Conservation (phyloP, 768 basidiomycete species). For the Rhodosporidiobolus odoratus region DNA sequence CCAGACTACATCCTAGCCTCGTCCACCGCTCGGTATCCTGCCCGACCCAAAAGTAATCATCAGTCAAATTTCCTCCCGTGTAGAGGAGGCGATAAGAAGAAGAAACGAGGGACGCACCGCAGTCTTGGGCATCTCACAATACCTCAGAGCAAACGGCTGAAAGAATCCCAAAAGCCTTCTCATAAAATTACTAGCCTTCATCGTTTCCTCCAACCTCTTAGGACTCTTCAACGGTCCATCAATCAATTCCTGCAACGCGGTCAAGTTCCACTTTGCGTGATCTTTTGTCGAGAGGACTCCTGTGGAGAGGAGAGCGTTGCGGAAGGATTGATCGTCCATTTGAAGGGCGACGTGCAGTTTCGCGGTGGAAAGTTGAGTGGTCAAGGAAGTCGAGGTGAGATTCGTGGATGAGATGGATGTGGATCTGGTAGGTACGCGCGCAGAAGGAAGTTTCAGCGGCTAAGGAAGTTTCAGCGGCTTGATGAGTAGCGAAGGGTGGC, state of each 20-base stretch:
- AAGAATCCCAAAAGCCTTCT: constrained; percentile 88
- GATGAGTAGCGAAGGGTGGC: too few relatives aligned
- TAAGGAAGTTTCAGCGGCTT: too few relatives aligned
- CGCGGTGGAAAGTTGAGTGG: too few relatives aligned
- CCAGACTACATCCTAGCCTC: constrained; percentile 69
- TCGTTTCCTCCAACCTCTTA: constrained; percentile 88
- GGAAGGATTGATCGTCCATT: constrained; percentile 92
- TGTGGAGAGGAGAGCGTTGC: constrained; percentile 73
- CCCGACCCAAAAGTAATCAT: neutral
- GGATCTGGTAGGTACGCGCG: too few relatives aligned
- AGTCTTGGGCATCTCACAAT: constrained; percentile 70
- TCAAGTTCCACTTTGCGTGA: constrained; percentile 85
- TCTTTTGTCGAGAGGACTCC: constrained; percentile 73
- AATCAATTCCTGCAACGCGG: constrained; percentile 75
- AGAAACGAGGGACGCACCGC: constrained; percentile 57
- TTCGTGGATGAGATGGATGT: too few relatives aligned
- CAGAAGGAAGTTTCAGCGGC: too few relatives aligned
- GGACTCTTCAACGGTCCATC: constrained; percentile 89
- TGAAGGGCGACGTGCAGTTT: constrained; percentile 85
- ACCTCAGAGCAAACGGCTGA: constrained; percentile 77
- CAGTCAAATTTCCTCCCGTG: neutral
- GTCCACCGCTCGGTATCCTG: constrained; percentile 82
- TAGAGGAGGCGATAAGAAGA: neutral
- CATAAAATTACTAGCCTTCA: constrained; percentile 80
- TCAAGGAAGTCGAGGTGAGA: too few relatives aligned